Evolutionary conservation across 345 rosid genomes (phyloP).

Genomic region (Heritiera littoralis): DNA sequence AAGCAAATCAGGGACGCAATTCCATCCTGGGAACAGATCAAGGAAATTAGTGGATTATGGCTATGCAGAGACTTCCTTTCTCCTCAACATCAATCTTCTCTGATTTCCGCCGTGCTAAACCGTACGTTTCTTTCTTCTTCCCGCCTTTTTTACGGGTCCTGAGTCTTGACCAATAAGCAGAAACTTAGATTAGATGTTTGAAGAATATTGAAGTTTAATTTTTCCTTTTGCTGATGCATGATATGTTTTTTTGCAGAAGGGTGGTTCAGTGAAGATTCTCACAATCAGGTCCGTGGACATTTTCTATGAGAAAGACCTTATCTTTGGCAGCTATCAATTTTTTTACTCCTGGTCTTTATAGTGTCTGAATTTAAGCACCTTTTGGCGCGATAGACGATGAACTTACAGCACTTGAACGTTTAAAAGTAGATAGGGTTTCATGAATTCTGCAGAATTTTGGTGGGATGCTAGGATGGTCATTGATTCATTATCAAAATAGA

Average conservation of each 20-base stretch:
- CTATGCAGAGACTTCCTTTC: slow-evolving; percentile 69
- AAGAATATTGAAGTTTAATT: not conserved
- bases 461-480: not conserved
- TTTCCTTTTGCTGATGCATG: not conserved
- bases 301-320: not conserved
- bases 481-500: not conserved
- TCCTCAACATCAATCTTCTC: slow-evolving; percentile 45
- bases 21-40: slow-evolving; percentile 53
- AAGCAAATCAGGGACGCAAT: slow-evolving; percentile 3
- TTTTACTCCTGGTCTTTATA: not conserved
- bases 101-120: slow-evolving; percentile 55
- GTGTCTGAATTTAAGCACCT: not conserved
- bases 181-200: not conserved
- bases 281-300: slow-evolving; percentile 61
- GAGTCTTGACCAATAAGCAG: not conserved
- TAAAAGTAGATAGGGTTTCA: not conserved
- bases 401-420: not conserved
- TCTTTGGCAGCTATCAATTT: not conserved
- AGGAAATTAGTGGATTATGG: slow-evolving; percentile 66
- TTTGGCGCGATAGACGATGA: not conserved
- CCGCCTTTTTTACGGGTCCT: not conserved
- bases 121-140: slow-evolving; percentile 41
- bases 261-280: slow-evolving; percentile 70
- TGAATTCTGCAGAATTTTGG: not conserved
- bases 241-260: slow-evolving; percentile 53